Conservation (phyloP, 192 early-diverging fungal species). For the Nowakowskiella sp. region DNA sequence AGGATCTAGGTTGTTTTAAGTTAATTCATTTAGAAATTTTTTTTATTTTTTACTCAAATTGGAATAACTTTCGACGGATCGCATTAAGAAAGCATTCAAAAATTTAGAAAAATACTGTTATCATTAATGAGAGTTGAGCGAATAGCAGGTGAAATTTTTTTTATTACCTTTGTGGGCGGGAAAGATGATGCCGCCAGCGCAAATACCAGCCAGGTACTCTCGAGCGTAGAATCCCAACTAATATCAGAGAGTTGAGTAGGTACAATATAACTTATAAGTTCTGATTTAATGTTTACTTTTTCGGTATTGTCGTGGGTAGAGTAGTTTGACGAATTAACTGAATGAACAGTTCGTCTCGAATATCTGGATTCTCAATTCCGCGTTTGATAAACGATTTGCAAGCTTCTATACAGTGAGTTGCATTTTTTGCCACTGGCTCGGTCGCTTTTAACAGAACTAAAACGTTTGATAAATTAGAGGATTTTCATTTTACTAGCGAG, state of each 20-base stretch:
- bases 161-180: constrained; percentile 35
- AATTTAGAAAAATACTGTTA: constrained; percentile 38
- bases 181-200: constrained; percentile 30
- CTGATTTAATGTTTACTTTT: too few relatives aligned
- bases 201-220: constrained; percentile 33
- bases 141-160: background rate
- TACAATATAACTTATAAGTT: too few relatives aligned
- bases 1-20: too few relatives aligned
- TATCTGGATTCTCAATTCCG: constrained; percentile 26
- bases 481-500: constrained; percentile 1
- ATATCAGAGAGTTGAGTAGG: background rate
- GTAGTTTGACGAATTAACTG: constrained; percentile 42
- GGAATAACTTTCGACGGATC: constrained; percentile 8
- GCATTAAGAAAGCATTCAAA: constrained; percentile 31
- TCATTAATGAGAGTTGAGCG: too few relatives aligned
- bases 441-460: constrained; percentile 24
- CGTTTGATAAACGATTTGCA: constrained; percentile 21
- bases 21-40: too few relatives aligned
- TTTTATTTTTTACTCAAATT: constrained; percentile 1
- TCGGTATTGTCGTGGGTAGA: constrained; percentile 20
- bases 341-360: constrained; percentile 43
- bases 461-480: background rate
- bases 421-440: constrained; percentile 31
- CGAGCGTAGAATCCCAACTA: constrained; percentile 32
- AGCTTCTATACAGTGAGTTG: constrained; percentile 15